Base-by-base conservation (phyloP, 345 rosid genomes). In the Eucalyptus tenuipes region DNA sequence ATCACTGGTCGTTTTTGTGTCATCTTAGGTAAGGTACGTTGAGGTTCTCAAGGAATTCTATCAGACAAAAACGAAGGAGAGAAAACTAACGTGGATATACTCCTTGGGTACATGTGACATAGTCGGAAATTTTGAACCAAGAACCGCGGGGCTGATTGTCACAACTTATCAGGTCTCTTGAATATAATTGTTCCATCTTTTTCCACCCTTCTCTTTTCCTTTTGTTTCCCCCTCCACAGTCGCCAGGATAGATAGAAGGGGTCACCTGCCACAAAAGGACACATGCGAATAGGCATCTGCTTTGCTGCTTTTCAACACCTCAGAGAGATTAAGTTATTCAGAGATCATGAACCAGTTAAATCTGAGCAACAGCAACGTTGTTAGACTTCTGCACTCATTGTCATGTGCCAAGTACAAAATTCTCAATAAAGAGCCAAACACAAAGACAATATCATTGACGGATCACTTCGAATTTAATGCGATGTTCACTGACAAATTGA, bases 311-410 rank as follows among this genome's bases (percentile, higher is more conserved):
- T 95, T 94, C 89, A 95, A 95, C 88, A 87, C 93, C 75, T 90
- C 94, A 10, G 95, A 94, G 80, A 94, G 95, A 68, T 89, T 95
- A 45, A 93, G 95, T 90, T 93, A 94, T 79, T 91, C 95, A 2
- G 96, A 95, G 90, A 94, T 95, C 87, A 91, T 93, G 94, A 90
- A 93, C 7, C 97, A 95, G 88, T 87, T 94, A 89, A 95, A 95
- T 91, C 90, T 95, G 89, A 90, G 90, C 8, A 90, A 94, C 44
- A 95, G 93, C 86, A 96, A 95, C 24, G 87, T 95, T 57, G 91
- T 93, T 42, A 92, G 95, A 88, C 84, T 95, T 88, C 94, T 95
- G 61, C 96, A 94, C 86, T 94, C 95, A 20, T 87, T 90, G 88
- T 93, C 93, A 14, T 92, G 94, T 92, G 29, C 61, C 61, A 55